These are phyloP conservation scores for Cyclotella atomus DNA, from an alignment of 108 stramenopile species.

Conservation along the genomic window DNA sequence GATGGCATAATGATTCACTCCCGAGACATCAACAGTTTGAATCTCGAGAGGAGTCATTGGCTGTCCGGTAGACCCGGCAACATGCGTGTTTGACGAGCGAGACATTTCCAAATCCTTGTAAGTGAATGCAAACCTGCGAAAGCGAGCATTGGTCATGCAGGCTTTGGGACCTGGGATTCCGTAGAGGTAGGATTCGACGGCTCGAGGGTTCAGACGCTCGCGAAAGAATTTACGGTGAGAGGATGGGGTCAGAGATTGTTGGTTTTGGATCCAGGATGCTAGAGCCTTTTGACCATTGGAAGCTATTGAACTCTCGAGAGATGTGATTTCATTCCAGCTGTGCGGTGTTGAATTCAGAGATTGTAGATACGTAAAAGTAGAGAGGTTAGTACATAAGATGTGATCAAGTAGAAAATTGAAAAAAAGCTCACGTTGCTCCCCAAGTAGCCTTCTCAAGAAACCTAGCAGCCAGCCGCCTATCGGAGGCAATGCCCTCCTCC, in stretches of 20 bases:
- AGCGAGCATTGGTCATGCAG: slow-evolving; percentile 31
- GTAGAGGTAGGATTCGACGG: slow-evolving; percentile 36
- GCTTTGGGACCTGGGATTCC: slow-evolving; percentile 35
- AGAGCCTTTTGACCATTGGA: slow-evolving; percentile 8
- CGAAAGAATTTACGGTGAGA: slow-evolving; percentile 51
- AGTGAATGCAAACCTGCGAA: slow-evolving; percentile 42
- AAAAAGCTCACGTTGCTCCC: slow-evolving; percentile 24
- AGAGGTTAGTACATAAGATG: neutral
- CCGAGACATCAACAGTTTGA: slow-evolving; percentile 14
- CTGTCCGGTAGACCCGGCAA: neutral
- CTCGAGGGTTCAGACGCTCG: slow-evolving; percentile 15
- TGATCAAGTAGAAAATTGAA: neutral
- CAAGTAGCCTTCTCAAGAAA: slow-evolving; percentile 44
- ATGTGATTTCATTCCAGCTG: slow-evolving; percentile 19
- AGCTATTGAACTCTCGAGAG: neutral
- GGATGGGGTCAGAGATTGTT: slow-evolving; percentile 6
- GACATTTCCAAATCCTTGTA: slow-evolving; percentile 37
- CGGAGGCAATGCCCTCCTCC: neutral
- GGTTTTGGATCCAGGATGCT: slow-evolving; percentile 25
- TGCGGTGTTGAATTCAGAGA: neutral
- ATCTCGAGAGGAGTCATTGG: slow-evolving; percentile 24
- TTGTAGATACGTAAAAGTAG: neutral
- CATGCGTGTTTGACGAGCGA: neutral
- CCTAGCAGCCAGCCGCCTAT: slow-evolving; percentile 23
- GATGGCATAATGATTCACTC: slow-evolving; percentile 20